A percentile compares a stretch with the other conserved stretches of the same genome.
These are phyloP conservation scores for Pisolithus tinctorius DNA, from an alignment of 768 basidiomycete species.

Conservation along the genomic window DNA sequence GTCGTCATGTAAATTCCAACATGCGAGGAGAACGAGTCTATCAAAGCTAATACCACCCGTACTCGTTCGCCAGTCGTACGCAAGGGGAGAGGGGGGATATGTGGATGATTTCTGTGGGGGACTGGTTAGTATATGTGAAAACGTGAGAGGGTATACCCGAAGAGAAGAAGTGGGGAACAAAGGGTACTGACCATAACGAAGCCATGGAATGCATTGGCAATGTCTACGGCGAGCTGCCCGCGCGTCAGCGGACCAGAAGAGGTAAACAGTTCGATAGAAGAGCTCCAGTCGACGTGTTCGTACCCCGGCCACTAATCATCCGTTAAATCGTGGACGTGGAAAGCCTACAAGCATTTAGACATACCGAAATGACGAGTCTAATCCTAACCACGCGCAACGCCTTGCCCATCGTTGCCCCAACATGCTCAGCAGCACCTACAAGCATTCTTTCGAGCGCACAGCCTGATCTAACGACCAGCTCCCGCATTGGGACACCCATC, in stretches of 20 bases:
- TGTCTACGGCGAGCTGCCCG: conserved; percentile 31
- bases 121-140: no score
- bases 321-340: not conserved
- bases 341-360: not conserved
- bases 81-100: not conserved
- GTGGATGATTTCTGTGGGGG: not conserved
- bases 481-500: conserved; percentile 42
- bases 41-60: conserved; percentile 33
- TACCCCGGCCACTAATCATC: conserved; percentile 43
- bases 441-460: conserved; percentile 33
- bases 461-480: conserved; percentile 33
- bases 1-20: conserved; percentile 39
- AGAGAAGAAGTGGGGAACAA: not conserved
- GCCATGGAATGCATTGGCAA: conserved; percentile 31
- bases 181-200: conserved; percentile 33
- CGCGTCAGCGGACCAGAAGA: conserved; percentile 36
- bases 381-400: conserved; percentile 38
- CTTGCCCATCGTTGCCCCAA: conserved; percentile 30
- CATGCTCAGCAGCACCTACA: conserved; percentile 32
- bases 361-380: conserved; percentile 5
- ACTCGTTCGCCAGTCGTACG: conserved; percentile 29
- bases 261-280: conserved; percentile 29
- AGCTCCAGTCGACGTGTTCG: conserved; percentile 33
- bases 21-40: conserved; percentile 35
- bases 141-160: no score